phyloP scores from a whole-genome alignment of 352 stramenopile species.

The Phytophthora sansomeana region DNA sequence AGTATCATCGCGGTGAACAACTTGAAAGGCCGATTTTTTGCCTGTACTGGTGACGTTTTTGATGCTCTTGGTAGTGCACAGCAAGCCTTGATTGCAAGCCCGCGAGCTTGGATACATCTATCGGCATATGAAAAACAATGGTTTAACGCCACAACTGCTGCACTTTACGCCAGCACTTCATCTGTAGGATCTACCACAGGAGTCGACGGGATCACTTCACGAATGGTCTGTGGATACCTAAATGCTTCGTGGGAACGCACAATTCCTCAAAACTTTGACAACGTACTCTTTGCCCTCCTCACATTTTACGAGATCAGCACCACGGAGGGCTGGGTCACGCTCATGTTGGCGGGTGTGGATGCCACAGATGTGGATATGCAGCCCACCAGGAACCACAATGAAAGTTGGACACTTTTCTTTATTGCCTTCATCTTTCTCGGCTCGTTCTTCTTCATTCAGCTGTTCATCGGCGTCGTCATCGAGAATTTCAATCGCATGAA shows the following conservation, averaged over 20 bases:
- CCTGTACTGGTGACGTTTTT: constrained; percentile 61
- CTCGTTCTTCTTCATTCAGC: constrained; percentile 92
- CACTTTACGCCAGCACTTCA: constrained; percentile 22
- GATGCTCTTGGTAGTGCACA: constrained; percentile 42
- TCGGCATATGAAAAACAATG: constrained; percentile 45
- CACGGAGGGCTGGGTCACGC: constrained; percentile 87
- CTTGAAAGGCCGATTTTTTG: constrained; percentile 89
- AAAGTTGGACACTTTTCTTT: constrained; percentile 85
- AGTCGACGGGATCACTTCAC: constrained; percentile 47
- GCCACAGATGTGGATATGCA: constrained; percentile 90
- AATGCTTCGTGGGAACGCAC: constrained; percentile 51
- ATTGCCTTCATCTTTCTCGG: constrained; percentile 90
- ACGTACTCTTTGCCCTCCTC: constrained; percentile 62
- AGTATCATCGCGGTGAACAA: constrained; percentile 93
- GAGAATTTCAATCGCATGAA: constrained; percentile 92
- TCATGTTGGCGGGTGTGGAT: constrained; percentile 91
- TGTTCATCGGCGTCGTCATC: constrained; percentile 93
- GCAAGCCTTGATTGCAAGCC: constrained; percentile 51
- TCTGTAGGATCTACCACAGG: not conserved
- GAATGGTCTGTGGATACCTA: constrained; percentile 50
- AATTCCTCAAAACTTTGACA: constrained; percentile 83
- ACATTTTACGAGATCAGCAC: constrained; percentile 93
- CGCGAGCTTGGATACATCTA: constrained; percentile 58
- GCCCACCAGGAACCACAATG: constrained; percentile 74
- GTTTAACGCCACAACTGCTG: constrained; percentile 38